Conservation (phyloP, 257 asterid species). For the Echites panduratus region DNA sequence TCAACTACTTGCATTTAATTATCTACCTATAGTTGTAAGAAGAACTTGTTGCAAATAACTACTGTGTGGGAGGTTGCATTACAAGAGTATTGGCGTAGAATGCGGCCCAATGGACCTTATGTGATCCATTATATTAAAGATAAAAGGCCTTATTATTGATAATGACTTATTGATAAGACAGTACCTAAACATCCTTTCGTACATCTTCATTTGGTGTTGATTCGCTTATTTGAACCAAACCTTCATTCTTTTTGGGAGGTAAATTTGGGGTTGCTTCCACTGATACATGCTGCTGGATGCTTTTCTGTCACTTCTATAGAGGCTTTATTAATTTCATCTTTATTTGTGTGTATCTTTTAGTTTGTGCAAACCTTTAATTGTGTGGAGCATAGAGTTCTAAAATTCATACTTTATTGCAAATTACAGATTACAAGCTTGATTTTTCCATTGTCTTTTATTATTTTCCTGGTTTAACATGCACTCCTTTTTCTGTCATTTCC, state of each 20-base stretch:
- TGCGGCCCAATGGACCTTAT: background rate
- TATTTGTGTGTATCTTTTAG: background rate
- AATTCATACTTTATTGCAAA: background rate
- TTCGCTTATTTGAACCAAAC: background rate
- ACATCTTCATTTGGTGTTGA: background rate
- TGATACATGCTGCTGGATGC: background rate
- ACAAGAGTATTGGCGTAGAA: background rate
- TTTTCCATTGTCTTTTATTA: background rate
- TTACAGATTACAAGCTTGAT: background rate
- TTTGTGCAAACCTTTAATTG: background rate
- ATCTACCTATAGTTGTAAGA: background rate
- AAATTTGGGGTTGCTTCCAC: no score
- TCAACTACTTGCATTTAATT: background rate
- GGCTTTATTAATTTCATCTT: background rate
- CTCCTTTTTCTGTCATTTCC: background rate
- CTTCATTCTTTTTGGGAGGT: background rate
- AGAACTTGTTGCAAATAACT: background rate
- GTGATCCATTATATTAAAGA: background rate
- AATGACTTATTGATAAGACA: background rate
- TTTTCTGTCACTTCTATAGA: background rate
- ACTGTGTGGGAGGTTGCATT: background rate
- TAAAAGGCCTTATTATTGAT: background rate
- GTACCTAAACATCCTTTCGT: background rate
- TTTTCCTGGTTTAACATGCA: background rate
- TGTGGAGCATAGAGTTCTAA: background rate